Conservation (phyloP, 306 rosid genomes). For the Quercus engelmannii region DNA sequence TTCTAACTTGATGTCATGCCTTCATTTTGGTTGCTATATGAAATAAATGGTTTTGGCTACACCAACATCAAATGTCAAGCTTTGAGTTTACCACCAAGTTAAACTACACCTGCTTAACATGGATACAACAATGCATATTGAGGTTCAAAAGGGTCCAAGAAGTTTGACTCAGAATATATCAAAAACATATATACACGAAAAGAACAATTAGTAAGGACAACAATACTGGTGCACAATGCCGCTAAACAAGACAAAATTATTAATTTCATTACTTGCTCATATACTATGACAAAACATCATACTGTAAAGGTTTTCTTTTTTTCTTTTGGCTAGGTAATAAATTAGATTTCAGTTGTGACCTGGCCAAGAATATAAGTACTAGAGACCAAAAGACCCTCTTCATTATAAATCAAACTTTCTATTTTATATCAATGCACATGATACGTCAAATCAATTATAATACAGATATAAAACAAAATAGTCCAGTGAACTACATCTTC, state of each 20-base stretch:
- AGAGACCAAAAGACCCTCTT: not conserved
- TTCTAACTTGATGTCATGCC: not conserved
- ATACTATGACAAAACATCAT: not conserved
- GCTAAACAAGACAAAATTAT: not conserved
- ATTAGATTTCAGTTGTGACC: not conserved
- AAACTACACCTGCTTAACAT: not conserved
- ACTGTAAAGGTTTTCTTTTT: not conserved
- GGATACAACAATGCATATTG: not conserved
- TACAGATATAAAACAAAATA: not conserved
- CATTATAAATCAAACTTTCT: not conserved
- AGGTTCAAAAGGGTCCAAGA: not conserved
- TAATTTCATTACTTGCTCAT: not conserved
- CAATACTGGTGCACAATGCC: not conserved
- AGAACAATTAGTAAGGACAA: not conserved
- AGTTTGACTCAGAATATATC: not conserved
- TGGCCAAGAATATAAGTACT: not conserved
- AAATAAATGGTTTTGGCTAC: not conserved
- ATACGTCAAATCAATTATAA: slow-evolving; percentile 2
- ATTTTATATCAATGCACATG: not conserved
- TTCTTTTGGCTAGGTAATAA: not conserved
- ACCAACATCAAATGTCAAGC: not conserved
- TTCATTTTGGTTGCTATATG: not conserved
- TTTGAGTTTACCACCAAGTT: not conserved
- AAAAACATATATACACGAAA: not conserved
- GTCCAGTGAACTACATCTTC: slow-evolving; percentile 1